Base-by-base conservation (phyloP, 2,329 filamentous ascomycete species). In the Ustulina deusta region DNA sequence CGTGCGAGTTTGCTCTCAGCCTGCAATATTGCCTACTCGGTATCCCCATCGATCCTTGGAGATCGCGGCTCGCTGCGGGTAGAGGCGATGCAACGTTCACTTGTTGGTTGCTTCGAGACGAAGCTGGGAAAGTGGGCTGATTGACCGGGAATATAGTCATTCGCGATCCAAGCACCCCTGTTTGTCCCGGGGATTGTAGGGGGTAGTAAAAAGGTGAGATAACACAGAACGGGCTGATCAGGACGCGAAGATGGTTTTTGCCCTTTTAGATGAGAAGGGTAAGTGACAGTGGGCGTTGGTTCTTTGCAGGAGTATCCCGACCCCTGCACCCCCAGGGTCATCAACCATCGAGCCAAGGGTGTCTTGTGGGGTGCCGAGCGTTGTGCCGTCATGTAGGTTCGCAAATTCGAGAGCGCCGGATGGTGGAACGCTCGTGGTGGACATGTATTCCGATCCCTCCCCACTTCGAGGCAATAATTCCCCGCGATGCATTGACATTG, bases 251-350 rank as follows among this genome's bases (percentile, higher is more conserved):
- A 61, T 22, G 46, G 13, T 61, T 61, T 52, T 61, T 52, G 34
- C 58, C 32, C 17, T 52, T 61, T 61, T 61, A 61, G 58, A 61
- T 61, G 36, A 61, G 46, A 61, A 61, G 15, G 58, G 58, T n/a
- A 61, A 44, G 58, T 42, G 17, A 22, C 11, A n/a, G 36, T 42
- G 17, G 22, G 11, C 22, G 20, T 27, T 49, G 20, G n/a, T 59
- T 22, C 17, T 6, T 32, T 13, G 29, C 17, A 32, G n/a, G 29
- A 6, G 52, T 42, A 25, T 34, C 36, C 54, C 13, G 2, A 11
- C 34, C 57, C 32, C 57, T 40, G 57, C 44, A 22, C 44, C 17
- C 57, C 57, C 32, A 60, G 32, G 44, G 7, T 20, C 22, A 10
- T 57, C 13, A 2, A 15, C 27, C 15, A 51, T 13, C 7, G n/a